Conservation (phyloP, 176 grass and related monocot genomes). For the Metroxylon sagu region DNA sequence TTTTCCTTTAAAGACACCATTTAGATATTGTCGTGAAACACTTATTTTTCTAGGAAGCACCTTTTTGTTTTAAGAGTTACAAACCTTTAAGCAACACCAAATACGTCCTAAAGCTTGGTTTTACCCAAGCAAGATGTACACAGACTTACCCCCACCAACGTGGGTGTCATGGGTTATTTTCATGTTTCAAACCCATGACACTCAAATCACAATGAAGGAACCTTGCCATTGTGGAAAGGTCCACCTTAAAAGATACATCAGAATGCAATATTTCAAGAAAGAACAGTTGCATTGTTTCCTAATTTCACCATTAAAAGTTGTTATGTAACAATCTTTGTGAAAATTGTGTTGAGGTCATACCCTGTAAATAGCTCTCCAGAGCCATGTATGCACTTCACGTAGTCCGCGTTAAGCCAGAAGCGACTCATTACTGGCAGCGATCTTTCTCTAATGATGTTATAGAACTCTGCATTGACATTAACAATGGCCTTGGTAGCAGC, state of each 20-base stretch:
- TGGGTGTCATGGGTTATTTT: no score
- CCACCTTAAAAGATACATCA: not conserved
- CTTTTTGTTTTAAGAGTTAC: no score
- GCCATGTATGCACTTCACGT: slow-evolving; percentile 76
- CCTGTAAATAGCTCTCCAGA: slow-evolving; percentile 71
- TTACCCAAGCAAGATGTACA: no score
- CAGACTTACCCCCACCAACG: no score
- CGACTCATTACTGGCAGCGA: slow-evolving; percentile 68
- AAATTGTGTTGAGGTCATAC: slow-evolving; percentile 33
- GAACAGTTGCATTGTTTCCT: no score
- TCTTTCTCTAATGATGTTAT: slow-evolving; percentile 84
- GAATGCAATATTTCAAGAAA: not conserved
- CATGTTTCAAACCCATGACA: not conserved
- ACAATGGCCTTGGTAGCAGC: slow-evolving; percentile 86
- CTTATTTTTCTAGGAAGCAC: no score
- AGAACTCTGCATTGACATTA: slow-evolving; percentile 82
- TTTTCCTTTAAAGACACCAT: no score
- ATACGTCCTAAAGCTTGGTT: not conserved
- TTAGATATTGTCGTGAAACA: no score
- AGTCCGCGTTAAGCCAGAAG: slow-evolving; percentile 87
- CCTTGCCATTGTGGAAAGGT: no score
- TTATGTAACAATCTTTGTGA: no score
- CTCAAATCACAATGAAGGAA: no score
- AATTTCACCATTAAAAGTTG: no score
- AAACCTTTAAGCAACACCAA: not conserved